These are phyloP conservation scores for Cicer pinnatifidum DNA, from an alignment of 306 rosid genomes.

Conservation along the genomic window DNA sequence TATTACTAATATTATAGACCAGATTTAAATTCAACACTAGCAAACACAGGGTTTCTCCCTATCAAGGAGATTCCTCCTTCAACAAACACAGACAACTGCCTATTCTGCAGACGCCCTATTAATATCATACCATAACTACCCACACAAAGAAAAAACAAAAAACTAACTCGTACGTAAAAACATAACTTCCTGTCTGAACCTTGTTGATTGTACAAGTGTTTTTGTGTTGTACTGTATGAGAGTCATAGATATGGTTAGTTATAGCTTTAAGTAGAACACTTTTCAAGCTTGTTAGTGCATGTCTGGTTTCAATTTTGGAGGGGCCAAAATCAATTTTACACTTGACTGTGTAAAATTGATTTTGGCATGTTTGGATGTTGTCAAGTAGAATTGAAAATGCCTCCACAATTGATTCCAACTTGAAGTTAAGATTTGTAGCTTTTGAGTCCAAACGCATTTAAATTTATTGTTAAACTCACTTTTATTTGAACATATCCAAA, in stretches of 20 bases:
- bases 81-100: slow-evolving; percentile 3
- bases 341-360: too few species aligned
- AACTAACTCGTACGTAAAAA: neutral
- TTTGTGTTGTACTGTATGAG: slow-evolving; percentile 1
- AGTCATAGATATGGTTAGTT: slow-evolving; percentile 20
- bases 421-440: too few species aligned
- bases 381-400: too few species aligned
- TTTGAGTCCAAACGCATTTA: too few species aligned
- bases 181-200: slow-evolving; percentile 8
- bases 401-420: too few species aligned
- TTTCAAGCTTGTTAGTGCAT: slow-evolving; percentile 17
- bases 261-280: slow-evolving; percentile 28
- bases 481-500: too few species aligned
- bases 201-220: slow-evolving; percentile 10
- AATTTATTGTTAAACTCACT: too few species aligned
- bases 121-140: neutral
- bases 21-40: slow-evolving; percentile 6
- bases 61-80: slow-evolving; percentile 1
- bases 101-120: slow-evolving; percentile 14
- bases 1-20: neutral
- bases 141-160: neutral
- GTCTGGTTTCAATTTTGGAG: too few species aligned
- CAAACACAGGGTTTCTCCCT: neutral
- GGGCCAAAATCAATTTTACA: too few species aligned
- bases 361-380: too few species aligned